These are phyloP conservation scores for Leishmania braziliensis DNA, from an alignment of 208 protist species.

Conservation along the genomic window DNA sequence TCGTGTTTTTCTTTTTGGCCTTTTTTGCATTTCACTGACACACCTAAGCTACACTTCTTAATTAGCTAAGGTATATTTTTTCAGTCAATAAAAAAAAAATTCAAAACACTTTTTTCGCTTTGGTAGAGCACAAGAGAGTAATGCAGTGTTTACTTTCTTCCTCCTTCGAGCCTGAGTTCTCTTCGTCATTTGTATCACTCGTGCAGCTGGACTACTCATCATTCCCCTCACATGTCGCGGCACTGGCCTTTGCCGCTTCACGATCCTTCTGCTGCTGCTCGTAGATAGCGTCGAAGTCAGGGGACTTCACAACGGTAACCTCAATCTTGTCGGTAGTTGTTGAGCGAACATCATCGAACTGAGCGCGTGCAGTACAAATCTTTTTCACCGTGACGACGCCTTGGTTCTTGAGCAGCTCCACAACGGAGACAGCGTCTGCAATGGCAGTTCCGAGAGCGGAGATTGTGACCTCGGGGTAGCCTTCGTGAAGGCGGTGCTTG, in stretches of 20 bases:
- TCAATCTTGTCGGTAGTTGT: slow-evolving; percentile 83
- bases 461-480: slow-evolving; percentile 64
- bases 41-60: background rate
- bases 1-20: background rate
- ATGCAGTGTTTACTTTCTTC: background rate
- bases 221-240: slow-evolving; percentile 23
- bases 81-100: slow-evolving; percentile 11
- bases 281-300: slow-evolving; percentile 79
- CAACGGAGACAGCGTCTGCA: slow-evolving; percentile 85
- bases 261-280: slow-evolving; percentile 76
- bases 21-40: slow-evolving; percentile 6
- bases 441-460: slow-evolving; percentile 85
- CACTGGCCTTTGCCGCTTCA: slow-evolving; percentile 36
- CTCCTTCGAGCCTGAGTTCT: background rate
- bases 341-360: slow-evolving; percentile 61
- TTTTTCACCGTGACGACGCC: slow-evolving; percentile 79
- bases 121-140: background rate
- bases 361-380: slow-evolving; percentile 80
- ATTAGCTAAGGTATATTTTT: slow-evolving; percentile 1
- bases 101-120: background rate
- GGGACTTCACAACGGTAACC: slow-evolving; percentile 76
- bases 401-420: slow-evolving; percentile 88
- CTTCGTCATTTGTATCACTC: background rate
- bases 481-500: slow-evolving; percentile 85
- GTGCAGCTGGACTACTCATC: background rate